These are phyloP conservation scores for Cladosporium sp. DNA, from an alignment of 2,329 filamentous ascomycete species.

Conservation along the genomic window DNA sequence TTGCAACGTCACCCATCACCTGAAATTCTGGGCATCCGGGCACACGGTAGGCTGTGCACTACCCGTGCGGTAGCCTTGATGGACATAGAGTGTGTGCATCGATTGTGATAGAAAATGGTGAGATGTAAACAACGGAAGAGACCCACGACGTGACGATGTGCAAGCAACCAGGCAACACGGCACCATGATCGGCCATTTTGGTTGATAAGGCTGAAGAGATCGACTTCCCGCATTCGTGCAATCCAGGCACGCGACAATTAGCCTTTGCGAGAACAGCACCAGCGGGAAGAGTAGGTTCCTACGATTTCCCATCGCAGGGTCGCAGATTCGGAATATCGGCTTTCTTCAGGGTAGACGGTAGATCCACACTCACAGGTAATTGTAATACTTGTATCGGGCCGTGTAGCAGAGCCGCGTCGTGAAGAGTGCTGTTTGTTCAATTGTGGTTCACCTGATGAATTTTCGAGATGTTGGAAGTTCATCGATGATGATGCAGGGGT, in stretches of 20 bases:
- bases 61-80: not conserved
- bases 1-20: constrained; percentile 11
- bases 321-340: not conserved
- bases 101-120: not conserved
- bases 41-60: constrained; percentile 2
- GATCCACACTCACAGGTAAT: not conserved
- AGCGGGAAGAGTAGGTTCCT: not conserved
- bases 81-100: not conserved
- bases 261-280: not conserved
- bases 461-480: not conserved
- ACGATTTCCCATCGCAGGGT: not conserved
- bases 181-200: not conserved
- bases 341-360: not conserved
- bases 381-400: not conserved
- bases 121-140: not conserved
- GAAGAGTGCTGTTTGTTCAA: not conserved
- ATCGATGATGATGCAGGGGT: constrained; percentile 4
- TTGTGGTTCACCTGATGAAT: not conserved
- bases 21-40: constrained; percentile 1
- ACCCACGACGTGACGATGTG: constrained; percentile 1
- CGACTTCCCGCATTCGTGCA: not conserved
- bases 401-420: not conserved
- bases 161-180: not conserved
- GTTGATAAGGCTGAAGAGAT: constrained; percentile 11
- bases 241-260: not conserved